These are phyloP conservation scores for Adansonia gregorii DNA, from an alignment of 441 rosid species.

Conservation along the genomic window DNA sequence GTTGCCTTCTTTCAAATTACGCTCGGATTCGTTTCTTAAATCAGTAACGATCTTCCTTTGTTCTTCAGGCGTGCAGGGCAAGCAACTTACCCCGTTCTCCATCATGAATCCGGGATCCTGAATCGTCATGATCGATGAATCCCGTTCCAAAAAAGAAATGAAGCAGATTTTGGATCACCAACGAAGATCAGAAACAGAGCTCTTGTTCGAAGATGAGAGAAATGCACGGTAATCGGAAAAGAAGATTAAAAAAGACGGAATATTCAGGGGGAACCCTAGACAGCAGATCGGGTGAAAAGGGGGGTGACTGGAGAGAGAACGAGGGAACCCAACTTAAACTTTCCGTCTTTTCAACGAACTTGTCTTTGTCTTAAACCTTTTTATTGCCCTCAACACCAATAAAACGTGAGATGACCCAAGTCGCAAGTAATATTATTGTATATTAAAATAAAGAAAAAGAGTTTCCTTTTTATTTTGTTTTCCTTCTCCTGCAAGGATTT, in stretches of 20 bases:
- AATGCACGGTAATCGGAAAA: constrained; percentile 20
- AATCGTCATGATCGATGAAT: constrained; percentile 49
- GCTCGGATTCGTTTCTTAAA: constrained; percentile 59
- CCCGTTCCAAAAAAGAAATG: neutral
- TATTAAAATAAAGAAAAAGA: no score
- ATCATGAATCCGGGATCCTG: constrained; percentile 54
- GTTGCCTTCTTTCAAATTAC: constrained; percentile 67
- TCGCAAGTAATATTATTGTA: no score
- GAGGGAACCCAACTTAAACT: neutral
- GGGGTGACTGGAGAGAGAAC: neutral
- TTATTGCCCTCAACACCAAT: constrained; percentile 19
- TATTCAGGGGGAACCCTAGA: constrained; percentile 29
- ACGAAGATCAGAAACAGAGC: constrained; percentile 18
- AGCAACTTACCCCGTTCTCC: constrained; percentile 53
- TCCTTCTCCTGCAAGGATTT: no score
- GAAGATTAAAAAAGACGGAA: neutral
- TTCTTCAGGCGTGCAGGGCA: constrained; percentile 64
- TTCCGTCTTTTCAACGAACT: constrained; percentile 31
- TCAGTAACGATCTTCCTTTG: constrained; percentile 68
- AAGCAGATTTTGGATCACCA: constrained; percentile 15
- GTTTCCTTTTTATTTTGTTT: no score
- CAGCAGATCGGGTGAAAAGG: constrained; percentile 23
- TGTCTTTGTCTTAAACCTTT: constrained; percentile 19
- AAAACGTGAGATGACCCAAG: no score
- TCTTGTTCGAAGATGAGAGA: constrained; percentile 22